A percentile compares a stretch with the other conserved stretches of the same genome.
Evolutionary conservation across 768 basidiomycete species (phyloP).

Genomic region (Gautieria morchelliformis): DNA sequence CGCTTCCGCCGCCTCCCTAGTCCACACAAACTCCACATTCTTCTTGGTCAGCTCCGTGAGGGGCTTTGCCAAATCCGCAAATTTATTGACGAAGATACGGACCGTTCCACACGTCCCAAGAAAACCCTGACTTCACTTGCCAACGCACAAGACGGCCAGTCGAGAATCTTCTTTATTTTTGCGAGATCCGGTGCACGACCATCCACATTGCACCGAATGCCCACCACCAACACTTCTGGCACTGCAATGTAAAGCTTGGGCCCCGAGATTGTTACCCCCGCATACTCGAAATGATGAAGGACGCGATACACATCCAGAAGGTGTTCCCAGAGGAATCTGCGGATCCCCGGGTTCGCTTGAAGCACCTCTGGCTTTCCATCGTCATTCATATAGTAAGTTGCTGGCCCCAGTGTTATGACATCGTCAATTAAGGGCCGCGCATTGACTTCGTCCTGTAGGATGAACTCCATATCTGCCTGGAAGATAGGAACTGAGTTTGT

Average conservation of each 20-base stretch:
- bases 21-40: constrained; percentile 16
- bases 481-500: constrained; percentile 12
- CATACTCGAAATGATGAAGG: neutral
- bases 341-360: constrained; percentile 7
- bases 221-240: constrained; percentile 1
- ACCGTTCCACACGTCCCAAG: constrained; percentile 20
- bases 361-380: constrained; percentile 16
- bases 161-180: constrained; percentile 11
- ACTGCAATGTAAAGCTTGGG: constrained; percentile 11
- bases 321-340: constrained; percentile 10
- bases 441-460: constrained; percentile 16
- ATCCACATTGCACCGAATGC: constrained; percentile 9
- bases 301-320: constrained; percentile 2
- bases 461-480: constrained; percentile 2
- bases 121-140: constrained; percentile 18
- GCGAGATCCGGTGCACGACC: constrained; percentile 7
- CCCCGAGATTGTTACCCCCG: constrained; percentile 7
- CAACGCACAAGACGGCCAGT: constrained; percentile 21
- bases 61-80: constrained; percentile 12
- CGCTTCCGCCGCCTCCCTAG: constrained; percentile 5
- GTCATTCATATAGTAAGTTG: constrained; percentile 14
- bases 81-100: constrained; percentile 22
- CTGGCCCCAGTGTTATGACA: constrained; percentile 20
- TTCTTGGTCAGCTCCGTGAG: constrained; percentile 21
- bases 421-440: constrained; percentile 10